Evolutionary conservation across 495 filamentous ascomycete genomes (phyloP), one percentile per base, ranked within the genome.

Genomic region (Penicillium flavigenum): DNA sequence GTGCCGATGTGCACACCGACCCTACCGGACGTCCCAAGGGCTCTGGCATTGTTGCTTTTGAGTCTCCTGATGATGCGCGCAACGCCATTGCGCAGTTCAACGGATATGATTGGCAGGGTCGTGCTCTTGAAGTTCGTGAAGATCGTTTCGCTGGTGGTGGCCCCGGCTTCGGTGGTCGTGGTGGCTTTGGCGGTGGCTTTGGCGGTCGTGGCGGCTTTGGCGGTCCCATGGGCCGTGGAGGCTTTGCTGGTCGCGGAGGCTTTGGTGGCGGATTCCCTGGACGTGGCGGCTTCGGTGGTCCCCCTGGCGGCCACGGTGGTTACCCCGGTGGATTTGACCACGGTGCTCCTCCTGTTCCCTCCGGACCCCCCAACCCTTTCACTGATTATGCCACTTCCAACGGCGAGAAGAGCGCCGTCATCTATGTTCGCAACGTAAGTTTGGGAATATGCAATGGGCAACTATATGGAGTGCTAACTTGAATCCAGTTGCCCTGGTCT

Each of bases 31-130:
- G 93, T 41, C 91, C 95, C 24, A 98, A 85, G 76, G 94, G 94
- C 34, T 95, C 93, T 50, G 94, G 94, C 59, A 96, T 98, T 43
- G 94, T 98, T 62, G 92, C 92, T 51, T 98, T 97, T 68, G 95
- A 98, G 71, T 89, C 84, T 41, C 84, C 92, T 3, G 92, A 96
- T 31, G 94, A 98, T 74, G 92, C 95, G 22, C 90, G 91, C 56
- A 96, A 91, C 62, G 94, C 94, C 36, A 98, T 98, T 64, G 81
- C 88, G 52, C 92, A 96, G 69, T 98, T 97, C 79, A 98, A 98
- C 69, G 93, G 93, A 56, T 97, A 96, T 71, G 94, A 98, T 48
- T 98, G 94, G 94, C 93, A 98, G 72, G 94, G 94, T 19, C 89
- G 94, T 58, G 72, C 86, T 53, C 81, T 98, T 36, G 95, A 98